phyloP scores from a whole-genome alignment of 306 rosid genomes.

The Cucurbita pepo region DNA sequence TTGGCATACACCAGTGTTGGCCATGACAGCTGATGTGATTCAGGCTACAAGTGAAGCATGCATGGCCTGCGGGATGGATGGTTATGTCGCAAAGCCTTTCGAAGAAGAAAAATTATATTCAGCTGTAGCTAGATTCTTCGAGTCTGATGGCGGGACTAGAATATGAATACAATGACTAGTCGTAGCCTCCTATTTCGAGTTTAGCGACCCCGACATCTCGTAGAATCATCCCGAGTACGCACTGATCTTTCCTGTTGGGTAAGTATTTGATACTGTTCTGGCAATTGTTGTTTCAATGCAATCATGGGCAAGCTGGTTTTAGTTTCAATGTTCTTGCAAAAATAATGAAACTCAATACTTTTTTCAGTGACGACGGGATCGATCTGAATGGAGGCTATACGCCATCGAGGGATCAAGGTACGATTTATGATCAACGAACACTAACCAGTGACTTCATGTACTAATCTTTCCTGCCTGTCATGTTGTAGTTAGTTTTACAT shows the following conservation, averaged over 20 bases:
- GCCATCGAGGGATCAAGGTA: neutral
- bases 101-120: slow-evolving; percentile 68
- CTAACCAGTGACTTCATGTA: neutral
- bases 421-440: neutral
- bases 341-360: neutral
- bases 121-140: slow-evolving; percentile 44
- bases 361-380: neutral
- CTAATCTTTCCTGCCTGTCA: neutral
- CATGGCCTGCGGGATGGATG: slow-evolving; percentile 87
- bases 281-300: neutral
- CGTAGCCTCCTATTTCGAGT: neutral
- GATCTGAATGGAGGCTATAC: neutral
- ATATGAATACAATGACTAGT: neutral
- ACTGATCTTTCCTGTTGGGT: neutral
- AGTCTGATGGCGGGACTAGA: slow-evolving; percentile 11
- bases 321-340: neutral
- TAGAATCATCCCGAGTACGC: neutral
- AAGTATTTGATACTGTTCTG: neutral
- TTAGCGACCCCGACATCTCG: neutral
- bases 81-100: slow-evolving; percentile 71
- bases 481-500: neutral
- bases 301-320: neutral
- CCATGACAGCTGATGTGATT: slow-evolving; percentile 90
- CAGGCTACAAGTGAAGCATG: slow-evolving; percentile 73
- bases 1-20: slow-evolving; percentile 86